Conservation (phyloP, 73 alveolate genomes). For the Diophrys sp. region DNA sequence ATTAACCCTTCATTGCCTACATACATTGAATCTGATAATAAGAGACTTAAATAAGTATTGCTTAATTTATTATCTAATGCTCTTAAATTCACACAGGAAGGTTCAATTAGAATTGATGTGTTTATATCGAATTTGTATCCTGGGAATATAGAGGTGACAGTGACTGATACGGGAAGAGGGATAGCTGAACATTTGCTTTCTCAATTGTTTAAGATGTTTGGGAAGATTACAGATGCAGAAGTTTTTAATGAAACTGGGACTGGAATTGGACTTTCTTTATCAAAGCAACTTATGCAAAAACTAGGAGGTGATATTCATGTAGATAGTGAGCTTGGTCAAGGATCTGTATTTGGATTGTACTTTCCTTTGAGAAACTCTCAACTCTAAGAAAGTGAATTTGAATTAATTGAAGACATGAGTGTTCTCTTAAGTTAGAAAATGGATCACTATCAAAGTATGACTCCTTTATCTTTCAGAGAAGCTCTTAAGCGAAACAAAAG, state of each 20-base stretch:
- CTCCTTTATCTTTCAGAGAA: too few species aligned
- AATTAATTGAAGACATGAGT: too few species aligned
- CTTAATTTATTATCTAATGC: slow-evolving; percentile 10
- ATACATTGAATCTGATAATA: not conserved
- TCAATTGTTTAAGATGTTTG: not conserved
- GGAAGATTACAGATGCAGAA: not conserved
- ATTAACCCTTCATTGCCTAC: too few species aligned
- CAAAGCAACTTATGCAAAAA: not conserved
- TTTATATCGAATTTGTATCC: not conserved
- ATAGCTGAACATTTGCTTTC: not conserved
- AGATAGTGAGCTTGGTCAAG: not conserved
- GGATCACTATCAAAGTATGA: too few species aligned
- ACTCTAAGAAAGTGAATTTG: too few species aligned
- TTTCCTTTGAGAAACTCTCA: too few species aligned
- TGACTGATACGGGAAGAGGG: not conserved
- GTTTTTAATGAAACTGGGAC: not conserved
- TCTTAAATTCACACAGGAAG: slow-evolving; percentile 12
- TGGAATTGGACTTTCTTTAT: not conserved
- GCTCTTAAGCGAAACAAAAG: too few species aligned
- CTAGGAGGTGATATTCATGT: not conserved
- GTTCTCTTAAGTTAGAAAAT: too few species aligned
- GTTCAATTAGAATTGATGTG: not conserved
- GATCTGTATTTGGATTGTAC: not conserved
- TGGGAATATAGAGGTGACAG: not conserved
- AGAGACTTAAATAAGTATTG: slow-evolving; percentile 10